Conservation (phyloP, 1,139 yeast species). For the Pichia sp. region DNA sequence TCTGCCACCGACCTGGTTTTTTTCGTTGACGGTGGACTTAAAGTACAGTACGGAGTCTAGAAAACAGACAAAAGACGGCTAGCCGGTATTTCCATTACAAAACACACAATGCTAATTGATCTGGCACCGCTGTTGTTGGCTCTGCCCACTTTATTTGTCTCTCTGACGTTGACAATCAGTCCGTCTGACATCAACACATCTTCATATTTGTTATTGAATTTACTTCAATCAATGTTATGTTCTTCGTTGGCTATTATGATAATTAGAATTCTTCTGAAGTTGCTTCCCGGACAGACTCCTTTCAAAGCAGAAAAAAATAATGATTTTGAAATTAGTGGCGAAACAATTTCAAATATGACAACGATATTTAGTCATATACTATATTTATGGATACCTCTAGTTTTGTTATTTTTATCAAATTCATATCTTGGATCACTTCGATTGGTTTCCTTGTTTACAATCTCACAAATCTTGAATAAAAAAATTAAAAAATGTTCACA, state of each 20-base stretch:
- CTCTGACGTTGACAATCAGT: slow-evolving; percentile 23
- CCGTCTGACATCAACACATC: neutral
- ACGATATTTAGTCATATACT: neutral
- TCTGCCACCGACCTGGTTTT: too few relatives aligned
- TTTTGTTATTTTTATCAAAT: slow-evolving; percentile 18
- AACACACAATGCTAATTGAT: slow-evolving; percentile 14
- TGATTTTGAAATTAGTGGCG: too few relatives aligned
- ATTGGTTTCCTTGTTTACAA: slow-evolving; percentile 19
- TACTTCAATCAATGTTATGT: slow-evolving; percentile 22
- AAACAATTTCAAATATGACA: too few relatives aligned
- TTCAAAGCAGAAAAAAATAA: too few relatives aligned
- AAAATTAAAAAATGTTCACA: slow-evolving; percentile 8
- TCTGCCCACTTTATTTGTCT: slow-evolving; percentile 29
- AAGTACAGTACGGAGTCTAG: too few relatives aligned
- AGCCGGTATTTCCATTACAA: neutral
- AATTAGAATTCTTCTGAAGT: too few relatives aligned
- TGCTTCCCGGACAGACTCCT: too few relatives aligned
- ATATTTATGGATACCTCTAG: slow-evolving; percentile 16
- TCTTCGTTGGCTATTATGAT: slow-evolving; percentile 20
- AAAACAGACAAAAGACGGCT: too few relatives aligned
- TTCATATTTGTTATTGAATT: neutral
- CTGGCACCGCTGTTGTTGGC: slow-evolving; percentile 30
- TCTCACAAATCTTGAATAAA: slow-evolving; percentile 15
- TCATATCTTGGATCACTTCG: slow-evolving; percentile 23
- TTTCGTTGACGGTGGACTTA: too few relatives aligned